A percentile compares a stretch with the other conserved stretches of the same genome.
Evolutionary conservation across 169 alveolate species (phyloP).

Genomic region (Amoebophrya sp.): DNA sequence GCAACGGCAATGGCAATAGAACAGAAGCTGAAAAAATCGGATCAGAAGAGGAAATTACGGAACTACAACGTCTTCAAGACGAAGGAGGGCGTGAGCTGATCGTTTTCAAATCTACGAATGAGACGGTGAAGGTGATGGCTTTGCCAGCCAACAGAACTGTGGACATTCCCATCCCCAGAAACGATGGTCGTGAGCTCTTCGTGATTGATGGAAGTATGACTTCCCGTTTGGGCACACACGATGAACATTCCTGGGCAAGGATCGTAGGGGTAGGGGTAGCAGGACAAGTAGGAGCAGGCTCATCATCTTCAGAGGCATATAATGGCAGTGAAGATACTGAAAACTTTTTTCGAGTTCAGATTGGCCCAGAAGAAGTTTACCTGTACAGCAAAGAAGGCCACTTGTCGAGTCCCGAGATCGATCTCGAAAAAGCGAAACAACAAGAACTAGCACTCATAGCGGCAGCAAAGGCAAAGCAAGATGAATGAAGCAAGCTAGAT

Average conservation of each 20-base stretch:
- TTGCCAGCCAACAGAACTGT: neutral
- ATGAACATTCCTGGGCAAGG: neutral
- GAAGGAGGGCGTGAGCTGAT: neutral
- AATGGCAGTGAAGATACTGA: too few species aligned
- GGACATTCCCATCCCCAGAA: neutral
- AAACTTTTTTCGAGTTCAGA: too few species aligned
- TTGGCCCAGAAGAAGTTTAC: neutral
- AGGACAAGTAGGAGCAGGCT: neutral
- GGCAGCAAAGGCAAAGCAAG: too few species aligned
- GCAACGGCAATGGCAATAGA: too few species aligned
- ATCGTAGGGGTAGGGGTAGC: too few species aligned
- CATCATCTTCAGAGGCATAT: neutral
- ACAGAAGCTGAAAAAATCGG: too few species aligned
- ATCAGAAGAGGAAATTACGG: neutral
- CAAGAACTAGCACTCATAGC: too few species aligned
- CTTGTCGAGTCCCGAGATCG: neutral
- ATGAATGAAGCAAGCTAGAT: too few species aligned
- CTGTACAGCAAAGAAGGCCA: neutral
- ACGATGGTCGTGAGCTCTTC: neutral
- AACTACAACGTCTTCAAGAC: too few species aligned
- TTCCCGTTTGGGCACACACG: neutral
- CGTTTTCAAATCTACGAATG: neutral
- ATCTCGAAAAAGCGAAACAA: too few species aligned
- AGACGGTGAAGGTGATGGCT: neutral
- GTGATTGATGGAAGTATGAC: neutral